Conservation (phyloP, 2,329 filamentous ascomycete genomes). For the Thielaviopsis musarum region DNA sequence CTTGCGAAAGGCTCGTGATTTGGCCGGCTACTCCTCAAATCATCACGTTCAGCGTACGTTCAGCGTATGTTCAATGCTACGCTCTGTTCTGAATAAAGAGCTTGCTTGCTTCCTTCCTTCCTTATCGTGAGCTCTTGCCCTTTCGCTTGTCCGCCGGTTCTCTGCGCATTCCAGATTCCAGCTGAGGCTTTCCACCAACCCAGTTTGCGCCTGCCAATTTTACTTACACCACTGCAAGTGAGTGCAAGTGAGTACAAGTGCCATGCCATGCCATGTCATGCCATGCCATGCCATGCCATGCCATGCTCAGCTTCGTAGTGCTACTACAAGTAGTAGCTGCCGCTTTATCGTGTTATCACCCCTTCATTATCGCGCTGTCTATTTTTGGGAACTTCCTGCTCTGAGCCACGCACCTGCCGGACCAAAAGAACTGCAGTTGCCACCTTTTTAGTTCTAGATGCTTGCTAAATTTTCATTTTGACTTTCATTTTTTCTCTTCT, state of each 20-base stretch:
- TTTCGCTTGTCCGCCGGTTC: background rate
- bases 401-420: background rate
- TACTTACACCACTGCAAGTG: background rate
- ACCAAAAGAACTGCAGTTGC: background rate
- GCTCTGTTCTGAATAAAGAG: background rate
- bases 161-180: background rate
- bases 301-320: no score
- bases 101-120: background rate
- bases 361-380: background rate
- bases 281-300: no score
- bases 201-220: background rate
- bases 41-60: background rate
- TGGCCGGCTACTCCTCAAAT: background rate
- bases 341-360: background rate
- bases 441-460: background rate
- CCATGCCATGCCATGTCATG: background rate
- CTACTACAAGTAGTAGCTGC: background rate
- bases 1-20: background rate
- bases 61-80: no score
- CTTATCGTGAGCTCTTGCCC: background rate
- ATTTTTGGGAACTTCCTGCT: background rate
- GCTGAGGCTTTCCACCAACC: background rate
- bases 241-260: background rate
- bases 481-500: background rate
- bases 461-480: background rate